phyloP scores from a whole-genome alignment of 257 asterid genomes.

The Buddleja alternifolia region DNA sequence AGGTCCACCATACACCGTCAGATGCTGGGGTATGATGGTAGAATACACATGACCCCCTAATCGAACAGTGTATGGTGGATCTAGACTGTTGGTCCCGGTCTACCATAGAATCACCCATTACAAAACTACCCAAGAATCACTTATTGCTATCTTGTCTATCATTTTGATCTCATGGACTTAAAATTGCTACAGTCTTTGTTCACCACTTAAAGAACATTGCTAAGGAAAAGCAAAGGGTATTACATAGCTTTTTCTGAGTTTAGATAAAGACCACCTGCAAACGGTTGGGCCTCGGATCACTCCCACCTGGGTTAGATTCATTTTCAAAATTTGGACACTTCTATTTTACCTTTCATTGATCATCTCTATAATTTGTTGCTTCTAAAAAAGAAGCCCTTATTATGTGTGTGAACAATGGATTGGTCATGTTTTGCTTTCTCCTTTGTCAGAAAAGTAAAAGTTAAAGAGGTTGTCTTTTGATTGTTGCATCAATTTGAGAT shows the following conservation, averaged over 20 bases:
- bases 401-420: conserved; percentile 43
- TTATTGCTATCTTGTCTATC: conserved; percentile 7
- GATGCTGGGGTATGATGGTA: too few species aligned
- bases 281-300: conserved; percentile 46
- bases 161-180: conserved; percentile 4
- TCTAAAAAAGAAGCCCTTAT: conserved; percentile 29
- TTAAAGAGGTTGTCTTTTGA: conserved; percentile 45
- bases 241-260: conserved; percentile 31
- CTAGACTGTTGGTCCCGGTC: too few species aligned
- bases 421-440: conserved; percentile 36
- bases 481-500: conserved; percentile 35
- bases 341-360: conserved; percentile 32
- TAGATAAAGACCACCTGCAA: conserved; percentile 41
- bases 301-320: conserved; percentile 34
- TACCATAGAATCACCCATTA: too few species aligned
- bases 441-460: conserved; percentile 57
- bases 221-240: conserved; percentile 33
- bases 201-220: conserved; percentile 10
- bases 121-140: too few species aligned
- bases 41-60: too few species aligned
- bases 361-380: conserved; percentile 35
- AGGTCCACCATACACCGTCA: too few species aligned
- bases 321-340: conserved; percentile 38
- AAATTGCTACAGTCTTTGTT: not conserved
- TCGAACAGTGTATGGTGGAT: too few species aligned